phyloP scores from a whole-genome alignment of 257 asterid genomes.

The Solanum lignicaule region DNA sequence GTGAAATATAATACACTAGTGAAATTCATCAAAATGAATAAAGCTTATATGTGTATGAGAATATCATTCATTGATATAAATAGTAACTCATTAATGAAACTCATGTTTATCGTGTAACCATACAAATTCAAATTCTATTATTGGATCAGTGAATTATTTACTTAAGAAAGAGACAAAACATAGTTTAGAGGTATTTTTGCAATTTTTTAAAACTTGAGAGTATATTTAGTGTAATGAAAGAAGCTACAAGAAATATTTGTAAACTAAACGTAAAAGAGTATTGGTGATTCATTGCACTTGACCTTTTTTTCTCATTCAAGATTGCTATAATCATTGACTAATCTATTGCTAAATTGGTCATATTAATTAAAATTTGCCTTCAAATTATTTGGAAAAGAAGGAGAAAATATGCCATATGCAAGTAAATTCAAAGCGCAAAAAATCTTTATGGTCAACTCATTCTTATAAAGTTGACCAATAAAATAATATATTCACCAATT shows the following conservation, averaged over 20 bases:
- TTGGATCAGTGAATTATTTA: background rate
- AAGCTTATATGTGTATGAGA: background rate
- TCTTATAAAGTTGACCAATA: background rate
- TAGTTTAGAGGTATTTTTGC: background rate
- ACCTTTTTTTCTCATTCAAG: background rate
- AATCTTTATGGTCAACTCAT: background rate
- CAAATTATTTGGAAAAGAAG: background rate
- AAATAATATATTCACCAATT: too few species aligned
- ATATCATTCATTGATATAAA: background rate
- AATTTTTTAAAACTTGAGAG: background rate
- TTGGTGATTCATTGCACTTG: background rate
- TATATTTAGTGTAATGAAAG: background rate
- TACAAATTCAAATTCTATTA: background rate
- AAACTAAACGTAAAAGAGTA: background rate
- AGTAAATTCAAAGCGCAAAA: background rate
- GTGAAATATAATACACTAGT: background rate
- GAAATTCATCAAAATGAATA: background rate
- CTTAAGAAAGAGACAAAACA: background rate
- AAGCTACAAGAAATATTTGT: background rate
- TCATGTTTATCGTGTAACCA: background rate
- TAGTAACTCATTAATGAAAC: background rate
- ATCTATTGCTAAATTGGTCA: background rate
- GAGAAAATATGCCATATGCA: background rate
- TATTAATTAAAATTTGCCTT: background rate
- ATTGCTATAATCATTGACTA: background rate